Base-by-base conservation (phyloP, 495 filamentous ascomycete genomes). In the Penicillium coffeae region DNA sequence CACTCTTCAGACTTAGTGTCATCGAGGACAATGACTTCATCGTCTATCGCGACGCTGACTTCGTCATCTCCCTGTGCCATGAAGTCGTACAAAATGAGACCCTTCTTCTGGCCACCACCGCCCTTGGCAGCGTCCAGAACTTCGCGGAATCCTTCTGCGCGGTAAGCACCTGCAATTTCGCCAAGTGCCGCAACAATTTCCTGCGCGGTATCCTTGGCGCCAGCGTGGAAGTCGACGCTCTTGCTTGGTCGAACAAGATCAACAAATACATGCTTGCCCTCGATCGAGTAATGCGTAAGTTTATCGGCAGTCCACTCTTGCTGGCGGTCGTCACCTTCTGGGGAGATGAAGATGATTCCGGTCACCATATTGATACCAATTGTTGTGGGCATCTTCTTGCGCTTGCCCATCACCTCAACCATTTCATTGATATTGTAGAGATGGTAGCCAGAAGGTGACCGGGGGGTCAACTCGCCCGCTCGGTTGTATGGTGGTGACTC, bases 341-440 rank as follows among this genome's bases (percentile, higher is more conserved):
- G 90, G 0, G 91, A 82, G 42, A 99, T 89, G 71, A 95, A 85
- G 48, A 99, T 91, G 9, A 86, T 80, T 33, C 90, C 90, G 0
- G 89, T 93, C 19, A 81, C 83, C 38, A 89, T 67, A 59, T 96
- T 95, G 55, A 99, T 82, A 8, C 93, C 93, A 41, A 99, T 66
- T 13, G 88, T 95, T 33, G 90, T 96, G 2, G 94, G 90, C 79
- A 95, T 89, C 72, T 99, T 99, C 76, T 95, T 96, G 60, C 87
- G 87, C 72, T 92, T 95, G 46, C 90, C 90, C 83, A 94, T 89
- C 13, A 89, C 82, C 21, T 90, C 90, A 2, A 95, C 82, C 83
- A 96, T 94, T 65, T 99, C 94, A 65, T 89, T 92, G 66, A 99
- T 88, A 59, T 92, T 95, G 68, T 95, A 96, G 58, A 96, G 76